Evolutionary conservation across 441 rosid genomes (phyloP).

Genomic region (Aquilaria agallochum): DNA sequence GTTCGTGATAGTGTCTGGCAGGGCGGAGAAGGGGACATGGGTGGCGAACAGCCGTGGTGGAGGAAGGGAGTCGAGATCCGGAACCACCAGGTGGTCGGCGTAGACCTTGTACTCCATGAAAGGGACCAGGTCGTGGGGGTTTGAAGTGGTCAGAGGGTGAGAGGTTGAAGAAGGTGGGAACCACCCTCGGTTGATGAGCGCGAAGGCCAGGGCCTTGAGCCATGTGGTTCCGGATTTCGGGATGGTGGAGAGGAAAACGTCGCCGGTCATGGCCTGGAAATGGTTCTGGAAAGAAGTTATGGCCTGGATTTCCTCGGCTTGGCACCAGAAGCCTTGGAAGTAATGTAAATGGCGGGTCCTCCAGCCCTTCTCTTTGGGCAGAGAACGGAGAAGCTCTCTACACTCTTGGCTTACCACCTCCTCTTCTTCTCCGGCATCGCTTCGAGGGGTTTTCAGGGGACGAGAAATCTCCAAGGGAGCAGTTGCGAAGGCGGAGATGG

Average conservation of each 20-base stretch:
- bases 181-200: conserved; percentile 40
- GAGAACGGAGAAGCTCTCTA: conserved; percentile 41
- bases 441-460: neutral
- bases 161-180: conserved; percentile 9
- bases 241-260: conserved; percentile 55
- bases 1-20: conserved; percentile 31
- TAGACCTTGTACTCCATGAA: conserved; percentile 72
- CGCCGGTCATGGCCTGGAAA: conserved; percentile 35
- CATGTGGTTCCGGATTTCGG: conserved; percentile 93
- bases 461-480: conserved; percentile 1
- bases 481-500: conserved; percentile 1
- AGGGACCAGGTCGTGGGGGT: conserved; percentile 82
- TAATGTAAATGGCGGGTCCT: conserved; percentile 47
- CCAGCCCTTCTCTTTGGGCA: conserved; percentile 71
- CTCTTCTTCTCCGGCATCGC: conserved; percentile 19
- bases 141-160: conserved; percentile 59
- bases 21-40: conserved; percentile 50
- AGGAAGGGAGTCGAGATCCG: conserved; percentile 43
- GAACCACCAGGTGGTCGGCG: conserved; percentile 30
- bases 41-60: conserved; percentile 60
- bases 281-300: conserved; percentile 53
- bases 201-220: conserved; percentile 64
- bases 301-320: conserved; percentile 62
- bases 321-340: conserved; percentile 84
- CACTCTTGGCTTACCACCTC: conserved; percentile 41